phyloP scores from a whole-genome alignment of 176 grass and related monocot genomes.

The Carex pumila region DNA sequence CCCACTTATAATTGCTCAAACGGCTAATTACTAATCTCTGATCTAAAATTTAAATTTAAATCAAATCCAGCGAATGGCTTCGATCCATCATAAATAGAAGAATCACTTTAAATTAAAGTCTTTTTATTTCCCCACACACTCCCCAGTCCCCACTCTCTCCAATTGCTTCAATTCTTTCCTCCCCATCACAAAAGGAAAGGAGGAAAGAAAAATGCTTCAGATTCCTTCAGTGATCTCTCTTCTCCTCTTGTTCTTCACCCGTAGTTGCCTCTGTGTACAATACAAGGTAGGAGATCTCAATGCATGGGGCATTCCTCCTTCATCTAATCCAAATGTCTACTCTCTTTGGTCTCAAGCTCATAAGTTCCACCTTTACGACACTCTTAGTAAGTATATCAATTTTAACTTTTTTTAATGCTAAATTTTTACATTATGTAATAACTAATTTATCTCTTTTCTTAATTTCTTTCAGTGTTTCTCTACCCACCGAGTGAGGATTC shows the following conservation, averaged over 20 bases:
- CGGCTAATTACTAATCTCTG: conserved; percentile 12
- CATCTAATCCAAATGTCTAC: conserved; percentile 55
- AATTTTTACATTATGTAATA: neutral
- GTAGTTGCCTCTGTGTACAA: conserved; percentile 31
- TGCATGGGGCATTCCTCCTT: conserved; percentile 59
- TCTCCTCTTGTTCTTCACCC: conserved; percentile 8
- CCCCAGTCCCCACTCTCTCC: neutral
- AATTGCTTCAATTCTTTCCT: neutral
- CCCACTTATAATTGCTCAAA: neutral
- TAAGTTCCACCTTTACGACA: conserved; percentile 55
- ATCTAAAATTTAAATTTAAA: neutral
- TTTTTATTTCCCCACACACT: neutral
- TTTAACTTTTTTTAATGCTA: too few species aligned
- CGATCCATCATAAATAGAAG: neutral
- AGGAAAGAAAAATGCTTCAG: neutral
- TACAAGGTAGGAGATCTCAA: conserved; percentile 83
- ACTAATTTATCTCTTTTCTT: neutral
- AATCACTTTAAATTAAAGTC: neutral
- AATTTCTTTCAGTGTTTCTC: conserved; percentile 46
- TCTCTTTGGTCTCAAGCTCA: conserved; percentile 37
- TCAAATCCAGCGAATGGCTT: neutral
- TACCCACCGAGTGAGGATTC: conserved; percentile 61
- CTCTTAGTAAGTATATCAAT: conserved; percentile 40
- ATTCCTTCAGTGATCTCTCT: conserved; percentile 14
- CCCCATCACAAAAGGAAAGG: neutral